Evolutionary conservation across 2,329 filamentous ascomycete species (phyloP).

Genomic region (Zasmidium citrigriseum): DNA sequence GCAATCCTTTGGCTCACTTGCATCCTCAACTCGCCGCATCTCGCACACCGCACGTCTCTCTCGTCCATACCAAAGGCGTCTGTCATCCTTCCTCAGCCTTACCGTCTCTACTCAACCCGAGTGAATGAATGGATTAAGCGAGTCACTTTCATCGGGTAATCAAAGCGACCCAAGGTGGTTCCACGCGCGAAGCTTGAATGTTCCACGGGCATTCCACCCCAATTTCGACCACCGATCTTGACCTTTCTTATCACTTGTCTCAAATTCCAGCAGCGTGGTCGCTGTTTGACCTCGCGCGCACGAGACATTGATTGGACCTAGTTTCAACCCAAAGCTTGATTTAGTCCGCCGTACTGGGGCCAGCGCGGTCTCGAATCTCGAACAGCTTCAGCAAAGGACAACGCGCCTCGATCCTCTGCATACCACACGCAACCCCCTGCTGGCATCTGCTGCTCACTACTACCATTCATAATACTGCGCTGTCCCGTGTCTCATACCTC

Average conservation of each 20-base stretch:
- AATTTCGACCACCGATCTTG: neutral
- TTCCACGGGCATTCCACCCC: neutral
- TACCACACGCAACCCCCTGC: neutral
- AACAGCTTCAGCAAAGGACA: neutral
- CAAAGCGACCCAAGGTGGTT: neutral
- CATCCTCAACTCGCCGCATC: neutral
- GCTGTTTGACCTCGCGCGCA: no score
- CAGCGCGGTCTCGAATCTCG: no score
- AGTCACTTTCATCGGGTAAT: neutral
- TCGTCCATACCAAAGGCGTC: no score
- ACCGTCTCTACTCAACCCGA: neutral
- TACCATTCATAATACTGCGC: neutral
- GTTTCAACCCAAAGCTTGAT: neutral
- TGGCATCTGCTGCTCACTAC: neutral
- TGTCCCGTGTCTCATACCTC: neutral
- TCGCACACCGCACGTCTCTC: neutral
- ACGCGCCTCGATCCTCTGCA: neutral
- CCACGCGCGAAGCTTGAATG: neutral
- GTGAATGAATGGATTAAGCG: neutral
- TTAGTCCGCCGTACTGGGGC: no score
- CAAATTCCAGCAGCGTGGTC: neutral
- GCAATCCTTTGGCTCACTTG: neutral
- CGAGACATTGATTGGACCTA: no score
- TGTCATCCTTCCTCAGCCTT: neutral
- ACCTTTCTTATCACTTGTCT: neutral